A percentile compares a stretch with the other conserved stretches of the same genome.
These are phyloP conservation scores for Inga oerstediana DNA, from an alignment of 306 rosid genomes.

Conservation along the genomic window DNA sequence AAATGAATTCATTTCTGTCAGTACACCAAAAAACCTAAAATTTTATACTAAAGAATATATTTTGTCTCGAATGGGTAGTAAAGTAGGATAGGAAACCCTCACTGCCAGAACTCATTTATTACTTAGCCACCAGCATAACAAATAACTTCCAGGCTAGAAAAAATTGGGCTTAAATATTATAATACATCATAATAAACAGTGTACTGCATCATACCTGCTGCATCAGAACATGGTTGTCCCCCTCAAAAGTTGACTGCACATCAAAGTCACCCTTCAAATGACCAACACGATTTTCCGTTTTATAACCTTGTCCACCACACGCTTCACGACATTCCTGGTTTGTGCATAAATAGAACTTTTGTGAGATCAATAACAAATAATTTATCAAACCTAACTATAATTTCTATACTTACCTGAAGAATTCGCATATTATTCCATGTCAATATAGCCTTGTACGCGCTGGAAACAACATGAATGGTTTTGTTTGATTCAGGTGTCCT, in stretches of 20 bases:
- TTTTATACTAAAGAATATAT: not conserved
- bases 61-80: not conserved
- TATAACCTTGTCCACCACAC: conserved; percentile 89
- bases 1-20: conserved; percentile 6
- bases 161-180: not conserved
- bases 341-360: conserved; percentile 27
- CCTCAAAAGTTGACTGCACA: conserved; percentile 97
- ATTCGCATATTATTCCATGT: conserved; percentile 93
- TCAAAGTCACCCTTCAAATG: conserved; percentile 75
- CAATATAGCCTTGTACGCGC: conserved; percentile 83
- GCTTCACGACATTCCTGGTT: conserved; percentile 97
- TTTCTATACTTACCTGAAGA: conserved; percentile 66
- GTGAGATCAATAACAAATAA: conserved; percentile 15
- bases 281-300: conserved; percentile 90
- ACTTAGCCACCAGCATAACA: not conserved
- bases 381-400: conserved; percentile 15
- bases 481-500: conserved; percentile 75
- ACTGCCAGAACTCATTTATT: not conserved
- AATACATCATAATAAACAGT: conserved; percentile 14
- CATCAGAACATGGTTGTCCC: conserved; percentile 97
- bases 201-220: conserved; percentile 72
- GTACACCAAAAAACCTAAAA: not conserved
- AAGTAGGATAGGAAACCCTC: not conserved
- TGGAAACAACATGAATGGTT: conserved; percentile 80
- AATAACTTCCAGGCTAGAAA: conserved; percentile 20